phyloP scores from a whole-genome alignment of 805 yeast species.

The Limtongia smithiae region DNA sequence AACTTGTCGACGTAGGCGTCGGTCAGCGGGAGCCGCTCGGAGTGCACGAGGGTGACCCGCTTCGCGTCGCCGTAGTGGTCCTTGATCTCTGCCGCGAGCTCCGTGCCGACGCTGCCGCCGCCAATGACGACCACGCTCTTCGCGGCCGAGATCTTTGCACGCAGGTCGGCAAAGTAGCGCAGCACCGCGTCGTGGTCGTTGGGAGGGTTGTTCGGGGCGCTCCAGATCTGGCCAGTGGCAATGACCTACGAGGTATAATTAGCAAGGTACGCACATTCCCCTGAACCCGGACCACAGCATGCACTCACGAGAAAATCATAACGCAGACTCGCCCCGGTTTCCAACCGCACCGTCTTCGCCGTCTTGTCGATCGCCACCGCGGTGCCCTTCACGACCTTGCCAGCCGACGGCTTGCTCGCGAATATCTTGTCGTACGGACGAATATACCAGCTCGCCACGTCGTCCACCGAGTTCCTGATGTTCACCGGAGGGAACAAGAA shows the following conservation, averaged over 20 bases:
- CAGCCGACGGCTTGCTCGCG: conserved; percentile 9
- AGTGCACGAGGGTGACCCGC: conserved; percentile 35
- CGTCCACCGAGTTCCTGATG: conserved; percentile 15
- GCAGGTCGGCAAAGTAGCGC: conserved; percentile 11
- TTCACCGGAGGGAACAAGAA: conserved; percentile 16
- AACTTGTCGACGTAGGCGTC: conserved; percentile 11
- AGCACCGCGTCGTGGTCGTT: conserved; percentile 2
- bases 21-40: conserved; percentile 25
- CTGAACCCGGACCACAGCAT: too few relatives aligned
- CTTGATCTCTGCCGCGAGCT: conserved; percentile 49
- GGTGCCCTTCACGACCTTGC: conserved; percentile 3
- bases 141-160: conserved; percentile 37
- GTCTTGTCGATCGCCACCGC: conserved; percentile 13
- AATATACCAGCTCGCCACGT: conserved; percentile 11
- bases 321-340: conserved; percentile 3
- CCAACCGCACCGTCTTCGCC: conserved; percentile 7
- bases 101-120: conserved; percentile 54
- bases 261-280: background rate
- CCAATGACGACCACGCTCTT: conserved; percentile 47
- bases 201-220: conserved; percentile 8
- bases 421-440: conserved; percentile 18
- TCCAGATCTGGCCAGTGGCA: conserved; percentile 21
- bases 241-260: conserved; percentile 7
- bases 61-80: conserved; percentile 39
- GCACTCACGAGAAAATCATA: conserved; percentile 17